Conservation (phyloP, 257 asterid species). For the Salvia miltiorrhiza region DNA sequence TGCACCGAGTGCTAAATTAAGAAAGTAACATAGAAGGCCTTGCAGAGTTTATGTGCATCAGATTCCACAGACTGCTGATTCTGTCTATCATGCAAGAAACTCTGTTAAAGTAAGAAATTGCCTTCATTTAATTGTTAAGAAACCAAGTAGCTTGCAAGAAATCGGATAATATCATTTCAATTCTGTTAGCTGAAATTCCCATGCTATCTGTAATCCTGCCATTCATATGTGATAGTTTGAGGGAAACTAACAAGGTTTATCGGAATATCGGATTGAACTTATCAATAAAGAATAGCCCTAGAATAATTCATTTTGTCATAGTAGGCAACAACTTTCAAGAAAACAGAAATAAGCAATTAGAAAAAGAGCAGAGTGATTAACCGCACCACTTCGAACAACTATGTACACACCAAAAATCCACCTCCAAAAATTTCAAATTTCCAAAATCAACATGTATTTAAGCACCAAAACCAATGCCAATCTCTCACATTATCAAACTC, state of each 20-base stretch:
- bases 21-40: neutral
- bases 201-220: neutral
- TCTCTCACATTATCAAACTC: neutral
- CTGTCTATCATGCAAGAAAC: constrained; percentile 13
- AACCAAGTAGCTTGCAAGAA: neutral
- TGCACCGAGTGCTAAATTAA: neutral
- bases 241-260: neutral
- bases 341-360: neutral
- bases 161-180: neutral
- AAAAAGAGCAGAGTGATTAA: neutral
- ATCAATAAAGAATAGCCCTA: neutral
- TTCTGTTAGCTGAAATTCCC: neutral
- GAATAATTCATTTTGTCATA: neutral
- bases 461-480: neutral
- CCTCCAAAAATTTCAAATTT: neutral
- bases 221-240: neutral
- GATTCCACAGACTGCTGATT: constrained; percentile 11
- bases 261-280: neutral
- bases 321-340: neutral
- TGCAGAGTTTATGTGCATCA: neutral
- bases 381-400: neutral
- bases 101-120: neutral
- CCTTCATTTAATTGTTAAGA: neutral
- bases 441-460: neutral
- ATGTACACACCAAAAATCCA: neutral